Evolutionary conservation across 2,329 filamentous ascomycete genomes (phyloP), one percentile per base, ranked within the genome.

Genomic region (Cercospora citrullina): DNA sequence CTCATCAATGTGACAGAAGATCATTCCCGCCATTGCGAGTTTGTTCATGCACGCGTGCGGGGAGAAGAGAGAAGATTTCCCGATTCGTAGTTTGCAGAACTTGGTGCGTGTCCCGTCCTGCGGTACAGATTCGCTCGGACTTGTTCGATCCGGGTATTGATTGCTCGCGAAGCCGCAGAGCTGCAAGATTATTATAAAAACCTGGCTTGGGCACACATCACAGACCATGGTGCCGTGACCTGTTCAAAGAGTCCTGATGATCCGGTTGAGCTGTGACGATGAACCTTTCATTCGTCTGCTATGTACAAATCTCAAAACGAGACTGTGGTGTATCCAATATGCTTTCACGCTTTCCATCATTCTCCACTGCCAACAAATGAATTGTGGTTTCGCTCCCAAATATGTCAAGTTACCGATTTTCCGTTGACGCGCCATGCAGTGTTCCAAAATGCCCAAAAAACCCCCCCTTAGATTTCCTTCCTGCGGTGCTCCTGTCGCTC

Each of bases 81-180:
- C 36, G 36, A 42, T 42, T 42, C 36, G 36, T 42, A 42, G 16
- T 42, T n/a, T 23, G 48, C 21, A 23, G 48, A 28, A 55, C 23
- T 28, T 23, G 48, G 60, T 63, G 28, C n/a, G 57, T 30, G 39
- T 51, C 55, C 33, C 28, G 16, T 30, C 8, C 57, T 64, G 58
- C 57, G 60, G 26, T 61, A 58, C 58, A 68, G 65, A 12, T 26
- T 63, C 58, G 62, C 42, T 23, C 26, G 33, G 18, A 28, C 28
- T 51, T n/a, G 36, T n/a, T 39, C 28, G 58, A 16, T 60, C 21
- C 58, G 31, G 30, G 30, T 36, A 23, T 16, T 21, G 30, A 60
- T 30, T 55, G 48, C 48, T 55, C 23, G 48, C 48, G 48, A 55
- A 55, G 48, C 23, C 48, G 48, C 48, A 14, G 26, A n/a, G 48